These are phyloP conservation scores for Rhodotorula sp. DNA, from an alignment of 1,284 basidiomycete genomes.

Conservation along the genomic window DNA sequence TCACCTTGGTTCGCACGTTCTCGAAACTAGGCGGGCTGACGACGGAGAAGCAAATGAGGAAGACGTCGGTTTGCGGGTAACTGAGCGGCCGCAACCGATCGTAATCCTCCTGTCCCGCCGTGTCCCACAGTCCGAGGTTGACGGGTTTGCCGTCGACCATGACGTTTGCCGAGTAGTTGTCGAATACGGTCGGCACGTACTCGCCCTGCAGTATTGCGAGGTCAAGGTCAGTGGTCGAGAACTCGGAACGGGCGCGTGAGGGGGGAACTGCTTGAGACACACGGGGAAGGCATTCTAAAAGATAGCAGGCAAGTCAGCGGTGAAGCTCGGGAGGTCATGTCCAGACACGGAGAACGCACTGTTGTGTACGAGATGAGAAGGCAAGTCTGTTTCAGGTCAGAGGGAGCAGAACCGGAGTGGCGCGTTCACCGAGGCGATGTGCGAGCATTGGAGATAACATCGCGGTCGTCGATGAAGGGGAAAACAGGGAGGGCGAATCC, in stretches of 20 bases:
- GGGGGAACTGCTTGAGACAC: slow-evolving; percentile 49
- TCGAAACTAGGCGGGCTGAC: slow-evolving; percentile 97
- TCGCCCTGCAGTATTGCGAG: slow-evolving; percentile 64
- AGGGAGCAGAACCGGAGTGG: too few species aligned
- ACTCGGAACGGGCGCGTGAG: not conserved
- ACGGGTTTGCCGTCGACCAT: slow-evolving; percentile 99
- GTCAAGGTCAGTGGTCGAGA: not conserved
- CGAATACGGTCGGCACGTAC: slow-evolving; percentile 93
- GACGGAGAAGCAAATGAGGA: slow-evolving; percentile 97
- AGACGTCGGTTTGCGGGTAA: slow-evolving; percentile 99
- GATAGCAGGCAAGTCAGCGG: not conserved
- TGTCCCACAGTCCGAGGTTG: slow-evolving; percentile 96
- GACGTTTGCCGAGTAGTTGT: slow-evolving; percentile 80
- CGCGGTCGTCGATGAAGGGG: not conserved
- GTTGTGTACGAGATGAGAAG: slow-evolving; percentile 96
- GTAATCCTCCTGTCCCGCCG: slow-evolving; percentile 98
- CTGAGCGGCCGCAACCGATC: slow-evolving; percentile 96
- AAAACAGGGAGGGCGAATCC: not conserved
- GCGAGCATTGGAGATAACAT: not conserved
- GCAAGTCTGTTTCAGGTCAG: slow-evolving; percentile 66
- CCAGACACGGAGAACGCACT: slow-evolving; percentile 30
- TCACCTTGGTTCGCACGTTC: slow-evolving; percentile 94
- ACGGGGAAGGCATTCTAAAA: slow-evolving; percentile 79
- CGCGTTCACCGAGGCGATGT: too few species aligned
- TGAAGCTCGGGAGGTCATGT: not conserved